Evolutionary conservation across 345 rosid species (phyloP), one percentile per base, ranked within the genome.

Genomic region (Bruguiera parviflora): DNA sequence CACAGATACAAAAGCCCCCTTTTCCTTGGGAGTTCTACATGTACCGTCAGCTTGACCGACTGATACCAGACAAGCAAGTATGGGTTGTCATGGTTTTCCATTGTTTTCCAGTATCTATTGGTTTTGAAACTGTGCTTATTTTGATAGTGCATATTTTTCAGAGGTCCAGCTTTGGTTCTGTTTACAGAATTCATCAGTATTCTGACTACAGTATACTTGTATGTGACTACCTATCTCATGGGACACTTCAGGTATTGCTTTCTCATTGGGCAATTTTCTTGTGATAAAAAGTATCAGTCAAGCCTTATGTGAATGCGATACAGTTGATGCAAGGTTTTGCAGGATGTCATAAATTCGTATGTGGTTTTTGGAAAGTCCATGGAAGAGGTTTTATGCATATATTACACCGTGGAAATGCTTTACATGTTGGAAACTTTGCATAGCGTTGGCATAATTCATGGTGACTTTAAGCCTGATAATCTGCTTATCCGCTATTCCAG

Each of bases 401-500:
- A 89, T 82, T 95, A 90, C 88, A 90, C 99, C 27, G 77, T 80
- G 74, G 96, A 92, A 80, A 88, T 95, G 96, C 87, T 95, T 64
- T 72, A 81, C 78, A 92, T 95, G 90, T 75, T 92, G 80, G 99
- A 92, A 78, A 85, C 81, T 76, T 79, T 95, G 84, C 99, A 95
- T 76, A 63, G 77, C 71, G 89, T 81, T 70, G 96, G 97, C 76
- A 85, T 95, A 78, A 83, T 95, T 73, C 97, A 95, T 80, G 99
- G 97, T 75, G 99, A 95, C 83, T 92, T 95, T 82, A 95, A 90
- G 85, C 96, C 97, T 63, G 97, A 95, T 71, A 95, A 95, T 80
- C 83, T 95, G 37, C 89, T 92, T 33, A 61, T 90, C 70, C 92
- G 91, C 64, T 85, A 88, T 81, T 69, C 97, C 63, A 83, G 85